Conservation (phyloP, 2,329 filamentous ascomycete genomes). For the Penicillium janthinellum region DNA sequence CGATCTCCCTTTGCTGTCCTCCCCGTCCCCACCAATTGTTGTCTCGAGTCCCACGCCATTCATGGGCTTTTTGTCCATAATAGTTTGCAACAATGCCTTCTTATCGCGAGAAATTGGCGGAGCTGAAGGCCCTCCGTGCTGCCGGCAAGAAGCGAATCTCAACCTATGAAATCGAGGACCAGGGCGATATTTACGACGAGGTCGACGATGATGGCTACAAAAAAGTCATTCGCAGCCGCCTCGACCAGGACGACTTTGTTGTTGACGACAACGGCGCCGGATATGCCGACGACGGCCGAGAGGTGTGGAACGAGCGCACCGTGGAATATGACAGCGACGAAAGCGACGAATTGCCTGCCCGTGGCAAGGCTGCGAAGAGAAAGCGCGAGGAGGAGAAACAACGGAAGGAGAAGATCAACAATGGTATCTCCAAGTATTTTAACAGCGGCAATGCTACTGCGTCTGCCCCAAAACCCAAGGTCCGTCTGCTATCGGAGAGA, state of each 20-base stretch:
- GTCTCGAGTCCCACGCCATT: slow-evolving; percentile 9
- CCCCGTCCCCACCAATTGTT: slow-evolving; percentile 24
- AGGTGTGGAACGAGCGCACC: slow-evolving; percentile 82
- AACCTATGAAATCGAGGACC: slow-evolving; percentile 82
- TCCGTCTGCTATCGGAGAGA: slow-evolving; percentile 50
- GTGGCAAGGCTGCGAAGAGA: slow-evolving; percentile 71
- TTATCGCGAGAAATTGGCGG: slow-evolving; percentile 54
- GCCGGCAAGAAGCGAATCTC: slow-evolving; percentile 90
- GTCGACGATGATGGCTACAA: slow-evolving; percentile 98
- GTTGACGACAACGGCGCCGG: slow-evolving; percentile 98
- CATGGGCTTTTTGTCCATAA: slow-evolving; percentile 21
- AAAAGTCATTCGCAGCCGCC: slow-evolving; percentile 83
- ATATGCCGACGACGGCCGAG: slow-evolving; percentile 91
- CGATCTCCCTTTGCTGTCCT: slow-evolving; percentile 17
- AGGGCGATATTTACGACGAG: slow-evolving; percentile 86
- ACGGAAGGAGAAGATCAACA: slow-evolving; percentile 82
- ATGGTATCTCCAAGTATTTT: slow-evolving; percentile 94
- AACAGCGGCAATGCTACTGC: slow-evolving; percentile 66
- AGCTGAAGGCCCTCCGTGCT: slow-evolving; percentile 80
- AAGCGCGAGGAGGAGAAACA: slow-evolving; percentile 85
- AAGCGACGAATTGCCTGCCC: slow-evolving; percentile 68
- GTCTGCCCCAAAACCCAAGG: slow-evolving; percentile 76
- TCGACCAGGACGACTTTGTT: slow-evolving; percentile 96
- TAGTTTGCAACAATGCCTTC: slow-evolving; percentile 32
- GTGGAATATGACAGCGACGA: slow-evolving; percentile 60